phyloP scores from a whole-genome alignment of 1,284 basidiomycete species.

The Cutaneotrichosporon dermatis region DNA sequence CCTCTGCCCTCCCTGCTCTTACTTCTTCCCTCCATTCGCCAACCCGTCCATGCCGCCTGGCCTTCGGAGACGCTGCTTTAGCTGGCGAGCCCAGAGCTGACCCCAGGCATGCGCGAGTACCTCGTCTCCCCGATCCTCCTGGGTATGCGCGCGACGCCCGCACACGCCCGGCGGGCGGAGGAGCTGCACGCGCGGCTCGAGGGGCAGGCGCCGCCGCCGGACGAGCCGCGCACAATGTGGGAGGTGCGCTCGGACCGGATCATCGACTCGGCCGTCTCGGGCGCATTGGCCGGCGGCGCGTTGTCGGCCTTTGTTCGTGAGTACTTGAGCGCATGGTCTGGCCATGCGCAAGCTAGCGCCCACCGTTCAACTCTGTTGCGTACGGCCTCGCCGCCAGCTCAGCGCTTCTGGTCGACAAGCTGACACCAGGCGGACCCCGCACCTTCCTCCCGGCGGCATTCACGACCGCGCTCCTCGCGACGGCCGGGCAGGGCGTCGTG shows the following conservation, averaged over 20 bases:
- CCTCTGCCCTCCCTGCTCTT: neutral
- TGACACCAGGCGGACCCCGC: slow-evolving; percentile 28
- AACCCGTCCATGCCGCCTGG: neutral
- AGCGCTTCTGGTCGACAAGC: neutral
- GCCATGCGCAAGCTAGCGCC: no score
- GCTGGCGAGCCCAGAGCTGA: neutral
- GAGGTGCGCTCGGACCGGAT: slow-evolving; percentile 34
- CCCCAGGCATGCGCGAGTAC: slow-evolving; percentile 37
- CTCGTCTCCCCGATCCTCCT: slow-evolving; percentile 40
- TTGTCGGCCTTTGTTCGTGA: slow-evolving; percentile 26
- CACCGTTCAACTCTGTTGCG: no score
- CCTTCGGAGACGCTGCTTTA: neutral
- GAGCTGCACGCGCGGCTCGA: slow-evolving; percentile 1
- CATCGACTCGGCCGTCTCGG: slow-evolving; percentile 37
- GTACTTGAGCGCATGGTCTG: neutral
- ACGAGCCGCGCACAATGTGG: slow-evolving; percentile 10
- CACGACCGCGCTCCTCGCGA: slow-evolving; percentile 35
- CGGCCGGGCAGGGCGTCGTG: slow-evolving; percentile 28
- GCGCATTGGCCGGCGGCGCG: slow-evolving; percentile 30
- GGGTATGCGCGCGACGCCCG: slow-evolving; percentile 19
- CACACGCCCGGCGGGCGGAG: slow-evolving; percentile 21
- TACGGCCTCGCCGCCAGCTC: no score
- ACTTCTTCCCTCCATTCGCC: neutral
- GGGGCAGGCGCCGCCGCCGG: neutral
- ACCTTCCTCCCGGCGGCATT: slow-evolving; percentile 32